A percentile compares a stretch with the other conserved stretches of the same genome.
Evolutionary conservation across 2,329 filamentous ascomycete genomes (phyloP).

Genomic region (Claviceps humidiphila): DNA sequence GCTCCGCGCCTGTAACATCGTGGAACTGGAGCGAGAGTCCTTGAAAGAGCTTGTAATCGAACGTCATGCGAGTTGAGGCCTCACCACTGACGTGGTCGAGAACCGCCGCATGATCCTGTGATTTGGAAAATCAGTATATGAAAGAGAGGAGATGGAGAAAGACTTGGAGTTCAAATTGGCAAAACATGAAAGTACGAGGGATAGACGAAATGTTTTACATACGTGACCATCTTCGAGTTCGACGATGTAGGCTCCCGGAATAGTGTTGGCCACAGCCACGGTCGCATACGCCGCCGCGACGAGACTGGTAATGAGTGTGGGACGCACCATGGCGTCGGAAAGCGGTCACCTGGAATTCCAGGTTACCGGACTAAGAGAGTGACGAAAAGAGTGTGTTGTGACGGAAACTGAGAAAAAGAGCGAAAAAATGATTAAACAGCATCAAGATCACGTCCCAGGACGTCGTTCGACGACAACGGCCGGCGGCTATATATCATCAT

Average conservation of each 20-base stretch:
- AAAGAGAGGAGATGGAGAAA: no score
- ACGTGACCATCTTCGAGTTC: slow-evolving; percentile 39
- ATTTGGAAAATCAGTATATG: no score
- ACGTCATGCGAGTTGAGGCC: slow-evolving; percentile 31
- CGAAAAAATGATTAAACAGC: background rate
- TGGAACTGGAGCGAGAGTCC: slow-evolving; percentile 40
- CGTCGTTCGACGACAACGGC: background rate
- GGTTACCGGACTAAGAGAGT: background rate
- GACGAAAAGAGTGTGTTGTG: background rate
- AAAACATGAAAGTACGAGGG: background rate
- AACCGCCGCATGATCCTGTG: slow-evolving; percentile 3
- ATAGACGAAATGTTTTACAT: slow-evolving; percentile 3
- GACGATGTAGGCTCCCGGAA: slow-evolving; percentile 38
- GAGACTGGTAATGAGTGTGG: slow-evolving; percentile 6
- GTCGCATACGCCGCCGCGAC: slow-evolving; percentile 15
- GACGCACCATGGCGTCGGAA: slow-evolving; percentile 6
- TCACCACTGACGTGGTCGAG: slow-evolving; percentile 4
- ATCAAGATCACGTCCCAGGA: background rate
- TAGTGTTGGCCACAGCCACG: slow-evolving; percentile 15
- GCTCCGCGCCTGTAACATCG: slow-evolving; percentile 29
- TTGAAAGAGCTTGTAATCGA: slow-evolving; percentile 38
- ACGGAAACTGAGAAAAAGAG: background rate
- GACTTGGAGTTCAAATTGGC: no score
- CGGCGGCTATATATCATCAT: background rate
- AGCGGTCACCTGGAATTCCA: background rate